Percentiles rank a stretch among this genome's conserved stretches.
phyloP scores from a whole-genome alignment of 2,329 filamentous ascomycete genomes.

The Calonectria hawksworthii region DNA sequence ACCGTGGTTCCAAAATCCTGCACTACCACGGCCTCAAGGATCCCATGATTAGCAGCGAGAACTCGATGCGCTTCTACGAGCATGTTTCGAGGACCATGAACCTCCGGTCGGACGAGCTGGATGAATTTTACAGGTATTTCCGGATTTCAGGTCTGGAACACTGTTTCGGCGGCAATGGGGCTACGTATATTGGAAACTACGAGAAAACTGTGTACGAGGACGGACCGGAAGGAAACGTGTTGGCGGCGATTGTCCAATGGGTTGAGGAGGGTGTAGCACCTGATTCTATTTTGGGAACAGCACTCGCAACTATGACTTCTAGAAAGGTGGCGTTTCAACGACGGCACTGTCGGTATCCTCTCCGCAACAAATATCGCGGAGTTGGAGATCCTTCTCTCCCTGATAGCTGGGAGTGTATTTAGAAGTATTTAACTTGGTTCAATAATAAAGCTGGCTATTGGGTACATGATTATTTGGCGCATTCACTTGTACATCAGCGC shows the following conservation, averaged over 20 bases:
- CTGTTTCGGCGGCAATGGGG: constrained; percentile 60
- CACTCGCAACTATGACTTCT: neutral
- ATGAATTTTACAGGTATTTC: constrained; percentile 66
- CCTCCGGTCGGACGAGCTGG: constrained; percentile 50
- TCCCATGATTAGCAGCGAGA: constrained; percentile 54
- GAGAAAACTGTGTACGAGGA: constrained; percentile 30
- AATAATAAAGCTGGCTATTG: neutral
- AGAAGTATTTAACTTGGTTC: neutral
- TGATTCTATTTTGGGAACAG: constrained; percentile 52
- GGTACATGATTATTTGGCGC: neutral
- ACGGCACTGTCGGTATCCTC: neutral
- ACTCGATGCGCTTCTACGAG: constrained; percentile 40
- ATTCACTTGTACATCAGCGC: neutral
- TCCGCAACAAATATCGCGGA: neutral
- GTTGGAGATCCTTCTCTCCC: neutral
- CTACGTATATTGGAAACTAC: constrained; percentile 49
- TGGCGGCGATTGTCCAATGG: constrained; percentile 63
- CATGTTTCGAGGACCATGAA: constrained; percentile 40
- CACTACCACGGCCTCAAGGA: constrained; percentile 61
- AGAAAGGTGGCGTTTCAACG: neutral
- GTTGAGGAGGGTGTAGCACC: constrained; percentile 59
- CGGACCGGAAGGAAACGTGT: constrained; percentile 57
- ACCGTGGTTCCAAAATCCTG: constrained; percentile 57
- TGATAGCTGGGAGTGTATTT: neutral
- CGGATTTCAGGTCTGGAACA: constrained; percentile 65